phyloP scores from a whole-genome alignment of 257 asterid species.

The Solanum tarijense region DNA sequence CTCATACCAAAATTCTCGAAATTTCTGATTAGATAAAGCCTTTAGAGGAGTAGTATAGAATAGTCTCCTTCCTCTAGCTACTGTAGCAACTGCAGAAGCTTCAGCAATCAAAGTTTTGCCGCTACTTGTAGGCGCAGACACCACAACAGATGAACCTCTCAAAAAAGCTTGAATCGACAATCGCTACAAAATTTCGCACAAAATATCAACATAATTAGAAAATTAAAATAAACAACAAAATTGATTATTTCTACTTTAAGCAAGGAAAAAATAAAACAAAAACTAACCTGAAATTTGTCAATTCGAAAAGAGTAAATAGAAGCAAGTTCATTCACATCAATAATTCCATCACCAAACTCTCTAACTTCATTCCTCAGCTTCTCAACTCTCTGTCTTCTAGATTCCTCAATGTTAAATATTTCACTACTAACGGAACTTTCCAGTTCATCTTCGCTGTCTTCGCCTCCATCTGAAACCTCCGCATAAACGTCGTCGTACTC shows the following conservation, averaged over 20 bases:
- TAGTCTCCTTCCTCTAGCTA: conserved; percentile 75
- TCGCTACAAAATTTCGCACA: conserved; percentile 26
- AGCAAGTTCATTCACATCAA: conserved; percentile 77
- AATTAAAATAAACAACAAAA: not conserved
- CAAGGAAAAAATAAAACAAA: not conserved
- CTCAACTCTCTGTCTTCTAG: conserved; percentile 89
- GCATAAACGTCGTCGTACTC: conserved; percentile 48
- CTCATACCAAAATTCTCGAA: conserved; percentile 85
- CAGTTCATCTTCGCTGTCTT: conserved; percentile 22
- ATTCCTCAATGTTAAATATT: conserved; percentile 50
- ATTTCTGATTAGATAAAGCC: conserved; percentile 95
- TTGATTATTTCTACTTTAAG: not conserved
- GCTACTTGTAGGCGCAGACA: conserved; percentile 99
- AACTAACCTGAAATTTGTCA: conserved; percentile 61
- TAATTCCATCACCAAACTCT: conserved; percentile 78
- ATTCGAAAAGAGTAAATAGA: conserved; percentile 78
- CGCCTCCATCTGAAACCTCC: conserved; percentile 30
- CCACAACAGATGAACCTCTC: conserved; percentile 92
- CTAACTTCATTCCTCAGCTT: conserved; percentile 72
- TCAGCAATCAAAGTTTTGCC: conserved; percentile 99
- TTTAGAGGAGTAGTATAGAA: conserved; percentile 95
- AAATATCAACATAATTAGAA: not conserved
- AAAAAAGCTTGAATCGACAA: conserved; percentile 74
- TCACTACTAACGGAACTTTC: conserved; percentile 28
- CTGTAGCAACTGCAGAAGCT: conserved; percentile 94